These are phyloP conservation scores for Madurella fahalii DNA, from an alignment of 2,329 filamentous ascomycete genomes.

Conservation along the genomic window DNA sequence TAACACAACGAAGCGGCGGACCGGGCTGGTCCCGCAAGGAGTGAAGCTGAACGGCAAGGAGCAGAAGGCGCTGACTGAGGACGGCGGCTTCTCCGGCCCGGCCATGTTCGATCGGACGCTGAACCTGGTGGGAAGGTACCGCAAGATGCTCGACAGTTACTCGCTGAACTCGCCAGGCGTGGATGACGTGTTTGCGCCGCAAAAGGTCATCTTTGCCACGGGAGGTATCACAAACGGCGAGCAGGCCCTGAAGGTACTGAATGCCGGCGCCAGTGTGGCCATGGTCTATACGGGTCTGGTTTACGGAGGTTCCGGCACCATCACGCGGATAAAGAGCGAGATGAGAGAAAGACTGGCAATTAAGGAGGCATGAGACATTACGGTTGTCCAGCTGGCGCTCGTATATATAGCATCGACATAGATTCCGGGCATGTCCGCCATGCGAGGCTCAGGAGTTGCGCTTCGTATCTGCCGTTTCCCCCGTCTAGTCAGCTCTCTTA, in stretches of 20 bases:
- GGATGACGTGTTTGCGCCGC: slow-evolving; percentile 30
- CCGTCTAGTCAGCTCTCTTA: too few relatives aligned
- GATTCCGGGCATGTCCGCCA: background rate
- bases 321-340: slow-evolving; percentile 62
- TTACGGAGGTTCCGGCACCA: slow-evolving; percentile 60
- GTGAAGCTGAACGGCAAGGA: slow-evolving; percentile 64
- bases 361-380: slow-evolving; percentile 4
- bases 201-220: slow-evolving; percentile 87
- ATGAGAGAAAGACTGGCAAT: slow-evolving; percentile 41
- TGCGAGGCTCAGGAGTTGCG: too few relatives aligned
- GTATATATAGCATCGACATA: background rate
- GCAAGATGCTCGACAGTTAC: slow-evolving; percentile 59
- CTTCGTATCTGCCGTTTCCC: too few relatives aligned
- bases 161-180: slow-evolving; percentile 33
- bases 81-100: slow-evolving; percentile 87
- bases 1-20: slow-evolving; percentile 87
- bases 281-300: slow-evolving; percentile 82
- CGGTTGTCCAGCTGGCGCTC: background rate
- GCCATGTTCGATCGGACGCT: slow-evolving; percentile 80
- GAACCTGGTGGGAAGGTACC: slow-evolving; percentile 74
- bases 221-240: slow-evolving; percentile 88
- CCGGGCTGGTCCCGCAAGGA: slow-evolving; percentile 64
- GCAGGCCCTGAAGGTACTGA: slow-evolving; percentile 75
- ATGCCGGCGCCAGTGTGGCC: slow-evolving; percentile 84
- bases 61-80: slow-evolving; percentile 63